Evolutionary conservation across 805 yeast genomes (phyloP).

Genomic region (Candida railenensis): DNA sequence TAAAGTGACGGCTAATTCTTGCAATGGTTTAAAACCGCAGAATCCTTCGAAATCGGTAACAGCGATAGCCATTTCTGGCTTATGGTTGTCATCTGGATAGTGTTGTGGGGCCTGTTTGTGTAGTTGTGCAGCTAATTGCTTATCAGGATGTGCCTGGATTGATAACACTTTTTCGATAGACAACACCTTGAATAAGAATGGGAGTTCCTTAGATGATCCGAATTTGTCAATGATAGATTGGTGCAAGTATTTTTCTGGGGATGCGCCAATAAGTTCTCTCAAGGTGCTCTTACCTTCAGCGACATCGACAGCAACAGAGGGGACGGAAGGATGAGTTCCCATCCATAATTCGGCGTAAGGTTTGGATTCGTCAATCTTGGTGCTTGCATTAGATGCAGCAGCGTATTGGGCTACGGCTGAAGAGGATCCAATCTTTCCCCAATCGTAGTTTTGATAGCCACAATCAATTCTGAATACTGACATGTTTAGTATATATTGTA

Average conservation of each 20-base stretch:
- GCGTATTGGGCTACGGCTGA: slow-evolving; percentile 93
- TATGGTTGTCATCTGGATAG: slow-evolving; percentile 97
- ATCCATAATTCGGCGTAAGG: slow-evolving; percentile 99
- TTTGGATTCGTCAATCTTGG: slow-evolving; percentile 63
- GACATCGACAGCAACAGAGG: slow-evolving; percentile 57
- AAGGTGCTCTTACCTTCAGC: slow-evolving; percentile 40
- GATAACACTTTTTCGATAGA: slow-evolving; percentile 90
- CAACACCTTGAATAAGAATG: slow-evolving; percentile 90
- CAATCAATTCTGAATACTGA: slow-evolving; percentile 41
- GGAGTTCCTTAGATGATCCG: slow-evolving; percentile 69
- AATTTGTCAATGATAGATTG: slow-evolving; percentile 59
- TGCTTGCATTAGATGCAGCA: slow-evolving; percentile 58
- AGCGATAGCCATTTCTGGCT: slow-evolving; percentile 99
- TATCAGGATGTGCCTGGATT: slow-evolving; percentile 98
- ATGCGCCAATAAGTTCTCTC: slow-evolving; percentile 60
- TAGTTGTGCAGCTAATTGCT: slow-evolving; percentile 70
- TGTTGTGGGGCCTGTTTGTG: slow-evolving; percentile 84
- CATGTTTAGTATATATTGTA: slow-evolving; percentile 21
- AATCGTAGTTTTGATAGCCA: slow-evolving; percentile 79
- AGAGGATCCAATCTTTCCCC: slow-evolving; percentile 82
- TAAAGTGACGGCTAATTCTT: slow-evolving; percentile 68
- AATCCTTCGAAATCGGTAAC: slow-evolving; percentile 95
- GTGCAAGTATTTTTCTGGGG: slow-evolving; percentile 64
- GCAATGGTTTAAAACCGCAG: slow-evolving; percentile 94
- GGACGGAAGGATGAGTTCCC: slow-evolving; percentile 97